Conservation (phyloP, 75 land plant species). For the Cunninghamia lanceolata region DNA sequence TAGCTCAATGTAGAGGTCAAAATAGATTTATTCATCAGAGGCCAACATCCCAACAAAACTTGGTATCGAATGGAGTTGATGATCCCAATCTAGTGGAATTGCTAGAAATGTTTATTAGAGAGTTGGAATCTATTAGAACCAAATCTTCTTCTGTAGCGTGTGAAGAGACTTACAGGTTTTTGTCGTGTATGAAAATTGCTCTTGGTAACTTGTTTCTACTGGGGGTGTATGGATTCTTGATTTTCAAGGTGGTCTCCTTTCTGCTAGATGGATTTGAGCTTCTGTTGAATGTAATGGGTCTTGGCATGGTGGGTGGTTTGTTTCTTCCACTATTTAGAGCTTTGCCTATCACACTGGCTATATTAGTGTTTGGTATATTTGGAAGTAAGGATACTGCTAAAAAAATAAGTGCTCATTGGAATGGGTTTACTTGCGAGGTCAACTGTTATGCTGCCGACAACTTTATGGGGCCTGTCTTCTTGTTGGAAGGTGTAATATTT, state of each 20-base stretch:
- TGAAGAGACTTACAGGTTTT: slow-evolving; percentile 72
- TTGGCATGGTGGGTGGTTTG: slow-evolving; percentile 72
- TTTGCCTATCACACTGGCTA: slow-evolving; percentile 70
- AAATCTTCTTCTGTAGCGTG: slow-evolving; percentile 18
- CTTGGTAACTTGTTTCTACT: slow-evolving; percentile 60
- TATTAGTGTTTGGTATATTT: slow-evolving; percentile 24
- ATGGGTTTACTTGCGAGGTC: too few relatives aligned
- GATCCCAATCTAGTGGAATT: not conserved
- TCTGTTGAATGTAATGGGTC: slow-evolving; percentile 57
- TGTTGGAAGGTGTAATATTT: too few relatives aligned
- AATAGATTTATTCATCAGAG: too few relatives aligned
- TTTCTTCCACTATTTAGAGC: slow-evolving; percentile 78
- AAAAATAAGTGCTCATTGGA: too few relatives aligned
- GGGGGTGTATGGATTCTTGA: slow-evolving; percentile 53
- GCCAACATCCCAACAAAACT: too few relatives aligned
- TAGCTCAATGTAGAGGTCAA: too few relatives aligned
- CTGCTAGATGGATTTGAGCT: slow-evolving; percentile 69
- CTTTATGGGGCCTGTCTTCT: too few relatives aligned
- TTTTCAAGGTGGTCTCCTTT: slow-evolving; percentile 60
- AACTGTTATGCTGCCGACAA: too few relatives aligned
- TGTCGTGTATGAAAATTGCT: slow-evolving; percentile 63
- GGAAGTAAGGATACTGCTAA: too few relatives aligned
- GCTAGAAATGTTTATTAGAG: not conserved
- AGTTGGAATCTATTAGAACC: not conserved
- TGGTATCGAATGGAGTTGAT: not conserved